These are phyloP conservation scores for Trichoderma atrobrunneum DNA, from an alignment of 2,329 filamentous ascomycete genomes.

Conservation along the genomic window DNA sequence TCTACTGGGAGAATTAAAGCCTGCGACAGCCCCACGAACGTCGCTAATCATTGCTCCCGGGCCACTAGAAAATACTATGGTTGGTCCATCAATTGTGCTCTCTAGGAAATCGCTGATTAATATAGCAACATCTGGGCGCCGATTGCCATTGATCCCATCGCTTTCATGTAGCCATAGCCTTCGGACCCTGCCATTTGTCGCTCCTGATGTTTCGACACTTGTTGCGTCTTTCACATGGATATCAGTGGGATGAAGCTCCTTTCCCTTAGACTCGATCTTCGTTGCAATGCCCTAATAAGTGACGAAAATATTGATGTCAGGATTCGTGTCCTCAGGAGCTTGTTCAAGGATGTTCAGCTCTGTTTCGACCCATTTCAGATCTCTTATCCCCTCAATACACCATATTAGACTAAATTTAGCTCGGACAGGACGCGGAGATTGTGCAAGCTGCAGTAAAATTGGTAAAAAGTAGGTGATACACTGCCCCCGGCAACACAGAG, in stretches of 20 bases:
- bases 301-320: not conserved
- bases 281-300: not conserved
- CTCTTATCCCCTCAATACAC: not conserved
- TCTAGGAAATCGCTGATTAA: not conserved
- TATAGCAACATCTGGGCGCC: not conserved
- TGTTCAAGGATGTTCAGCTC: not conserved
- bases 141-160: not conserved
- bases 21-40: not conserved
- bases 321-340: too few species aligned
- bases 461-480: not conserved
- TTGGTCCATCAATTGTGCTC: not conserved
- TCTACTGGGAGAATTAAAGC: not conserved
- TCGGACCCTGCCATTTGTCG: not conserved
- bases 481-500: not conserved
- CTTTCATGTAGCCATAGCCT: not conserved
- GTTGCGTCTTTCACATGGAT: not conserved
- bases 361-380: not conserved
- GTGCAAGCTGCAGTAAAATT: not conserved
- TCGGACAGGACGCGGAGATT: not conserved
- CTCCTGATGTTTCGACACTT: not conserved
- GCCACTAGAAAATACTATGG: not conserved
- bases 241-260: not conserved
- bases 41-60: not conserved
- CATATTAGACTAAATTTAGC: not conserved
- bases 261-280: not conserved